Conservation (phyloP, 2,329 filamentous ascomycete species). For the Talaromyces amestolkiae region DNA sequence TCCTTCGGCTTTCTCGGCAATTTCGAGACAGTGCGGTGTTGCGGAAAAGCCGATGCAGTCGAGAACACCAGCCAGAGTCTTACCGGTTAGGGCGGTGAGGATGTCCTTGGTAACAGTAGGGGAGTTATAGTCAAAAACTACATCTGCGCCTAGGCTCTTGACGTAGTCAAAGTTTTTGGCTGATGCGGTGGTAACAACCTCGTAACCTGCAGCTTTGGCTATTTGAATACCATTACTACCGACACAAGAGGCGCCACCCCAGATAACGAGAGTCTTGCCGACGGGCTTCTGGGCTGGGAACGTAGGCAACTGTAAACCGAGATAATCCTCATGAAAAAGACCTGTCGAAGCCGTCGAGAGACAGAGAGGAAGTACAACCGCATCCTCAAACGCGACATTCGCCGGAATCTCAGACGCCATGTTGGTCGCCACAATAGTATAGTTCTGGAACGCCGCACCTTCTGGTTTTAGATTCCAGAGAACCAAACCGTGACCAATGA, state of each 20-base stretch:
- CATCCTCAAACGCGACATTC: conserved; percentile 31
- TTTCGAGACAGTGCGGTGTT: background rate
- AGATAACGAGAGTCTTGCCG: conserved; percentile 44
- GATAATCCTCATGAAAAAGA: conserved; percentile 21
- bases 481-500: conserved; percentile 22
- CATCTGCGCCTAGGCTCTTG: conserved; percentile 6
- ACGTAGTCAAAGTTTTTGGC: conserved; percentile 44
- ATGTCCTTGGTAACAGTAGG: conserved; percentile 13
- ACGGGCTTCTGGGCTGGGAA: background rate
- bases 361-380: conserved; percentile 36
- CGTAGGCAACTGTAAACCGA: background rate
- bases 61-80: background rate
- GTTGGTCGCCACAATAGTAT: conserved; percentile 13
- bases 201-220: conserved; percentile 38
- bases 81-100: background rate
- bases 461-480: background rate
- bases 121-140: conserved; percentile 34
- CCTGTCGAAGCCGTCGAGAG: conserved; percentile 31
- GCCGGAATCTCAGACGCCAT: conserved; percentile 30
- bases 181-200: conserved; percentile 38
- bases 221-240: conserved; percentile 45
- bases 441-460: conserved; percentile 11
- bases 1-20: background rate
- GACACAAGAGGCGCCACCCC: conserved; percentile 46
- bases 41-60: conserved; percentile 5